Conservation (phyloP, 2,329 filamentous ascomycete species). For the Ceratocystiopsis brevicomis region DNA sequence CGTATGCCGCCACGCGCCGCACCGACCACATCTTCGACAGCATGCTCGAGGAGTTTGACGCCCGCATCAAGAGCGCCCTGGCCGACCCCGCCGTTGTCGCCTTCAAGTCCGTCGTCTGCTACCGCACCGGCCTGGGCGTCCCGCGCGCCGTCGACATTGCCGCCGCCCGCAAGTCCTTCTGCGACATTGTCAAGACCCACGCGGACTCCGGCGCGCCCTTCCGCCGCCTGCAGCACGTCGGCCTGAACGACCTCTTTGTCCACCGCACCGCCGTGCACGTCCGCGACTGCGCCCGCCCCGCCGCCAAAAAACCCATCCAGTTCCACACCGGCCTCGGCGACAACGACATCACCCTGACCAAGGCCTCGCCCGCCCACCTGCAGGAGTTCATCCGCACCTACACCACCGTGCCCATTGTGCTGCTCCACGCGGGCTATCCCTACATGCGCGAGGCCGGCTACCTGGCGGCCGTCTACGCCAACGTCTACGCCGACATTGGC, state of each 20-base stretch:
- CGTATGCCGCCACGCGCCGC: slow-evolving; percentile 16
- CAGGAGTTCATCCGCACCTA: slow-evolving; percentile 55
- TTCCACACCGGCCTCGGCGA: slow-evolving; percentile 73
- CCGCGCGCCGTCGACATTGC: slow-evolving; percentile 23
- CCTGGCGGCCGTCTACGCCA: slow-evolving; percentile 55
- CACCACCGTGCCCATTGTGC: slow-evolving; percentile 50
- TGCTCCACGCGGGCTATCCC: slow-evolving; percentile 67
- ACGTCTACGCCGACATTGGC: slow-evolving; percentile 68
- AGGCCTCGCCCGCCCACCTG: slow-evolving; percentile 55
- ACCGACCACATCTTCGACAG: slow-evolving; percentile 20
- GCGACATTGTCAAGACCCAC: slow-evolving; percentile 17
- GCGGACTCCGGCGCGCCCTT: slow-evolving; percentile 15
- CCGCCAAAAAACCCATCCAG: slow-evolving; percentile 52
- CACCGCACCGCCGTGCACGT: slow-evolving; percentile 43
- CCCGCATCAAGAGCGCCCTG: slow-evolving; percentile 35
- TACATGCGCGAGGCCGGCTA: slow-evolving; percentile 65
- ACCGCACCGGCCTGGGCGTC: slow-evolving; percentile 54
- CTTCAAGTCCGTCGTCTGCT: slow-evolving; percentile 74
- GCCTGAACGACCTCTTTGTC: slow-evolving; percentile 52
- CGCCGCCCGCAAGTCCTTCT: slow-evolving; percentile 21
- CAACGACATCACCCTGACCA: slow-evolving; percentile 51
- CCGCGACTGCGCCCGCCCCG: slow-evolving; percentile 20
- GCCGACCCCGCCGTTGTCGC: slow-evolving; percentile 50
- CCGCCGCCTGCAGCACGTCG: slow-evolving; percentile 39
- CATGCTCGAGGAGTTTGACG: slow-evolving; percentile 31